A percentile compares a stretch with the other conserved stretches of the same genome.
Conservation (phyloP, 768 basidiomycete genomes). For the Termitomyces sp. region DNA sequence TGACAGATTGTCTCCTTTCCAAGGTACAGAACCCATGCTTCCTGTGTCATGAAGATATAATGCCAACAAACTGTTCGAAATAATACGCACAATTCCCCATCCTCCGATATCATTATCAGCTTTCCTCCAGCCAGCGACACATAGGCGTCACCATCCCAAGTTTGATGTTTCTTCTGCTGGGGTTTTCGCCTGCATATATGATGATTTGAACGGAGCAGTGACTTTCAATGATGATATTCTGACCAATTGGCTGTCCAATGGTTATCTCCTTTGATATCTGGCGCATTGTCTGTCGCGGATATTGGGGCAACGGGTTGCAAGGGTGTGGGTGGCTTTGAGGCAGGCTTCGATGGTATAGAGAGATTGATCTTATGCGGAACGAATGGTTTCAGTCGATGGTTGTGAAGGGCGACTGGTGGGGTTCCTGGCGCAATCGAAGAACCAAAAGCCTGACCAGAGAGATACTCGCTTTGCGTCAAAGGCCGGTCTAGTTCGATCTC, state of each 20-base stretch:
- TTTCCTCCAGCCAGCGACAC: slow-evolving; percentile 45
- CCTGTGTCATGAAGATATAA: neutral
- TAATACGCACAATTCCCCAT: slow-evolving; percentile 57
- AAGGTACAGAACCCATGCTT: slow-evolving; percentile 58
- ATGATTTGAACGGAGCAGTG: neutral
- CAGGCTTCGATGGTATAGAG: neutral
- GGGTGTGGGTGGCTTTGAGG: slow-evolving; percentile 9
- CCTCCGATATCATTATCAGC: slow-evolving; percentile 60
- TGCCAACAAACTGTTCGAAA: neutral
- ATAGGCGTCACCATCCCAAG: slow-evolving; percentile 80
- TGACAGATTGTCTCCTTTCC: slow-evolving; percentile 52
- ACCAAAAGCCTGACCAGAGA: slow-evolving; percentile 62
- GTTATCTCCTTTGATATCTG: slow-evolving; percentile 21
- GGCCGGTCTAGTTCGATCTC: slow-evolving; percentile 62
- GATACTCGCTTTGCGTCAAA: slow-evolving; percentile 48
- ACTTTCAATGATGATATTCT: neutral
- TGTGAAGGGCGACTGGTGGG: neutral
- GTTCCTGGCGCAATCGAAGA: neutral
- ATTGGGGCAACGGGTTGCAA: slow-evolving; percentile 35
- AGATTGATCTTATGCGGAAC: slow-evolving; percentile 11
- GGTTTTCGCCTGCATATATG: slow-evolving; percentile 56
- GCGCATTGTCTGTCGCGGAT: slow-evolving; percentile 13
- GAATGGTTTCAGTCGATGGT: slow-evolving; percentile 14
- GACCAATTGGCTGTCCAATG: slow-evolving; percentile 74
- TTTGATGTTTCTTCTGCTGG: slow-evolving; percentile 71